phyloP scores from a whole-genome alignment of 805 yeast species.

The Saturnispora serradocipensis region DNA sequence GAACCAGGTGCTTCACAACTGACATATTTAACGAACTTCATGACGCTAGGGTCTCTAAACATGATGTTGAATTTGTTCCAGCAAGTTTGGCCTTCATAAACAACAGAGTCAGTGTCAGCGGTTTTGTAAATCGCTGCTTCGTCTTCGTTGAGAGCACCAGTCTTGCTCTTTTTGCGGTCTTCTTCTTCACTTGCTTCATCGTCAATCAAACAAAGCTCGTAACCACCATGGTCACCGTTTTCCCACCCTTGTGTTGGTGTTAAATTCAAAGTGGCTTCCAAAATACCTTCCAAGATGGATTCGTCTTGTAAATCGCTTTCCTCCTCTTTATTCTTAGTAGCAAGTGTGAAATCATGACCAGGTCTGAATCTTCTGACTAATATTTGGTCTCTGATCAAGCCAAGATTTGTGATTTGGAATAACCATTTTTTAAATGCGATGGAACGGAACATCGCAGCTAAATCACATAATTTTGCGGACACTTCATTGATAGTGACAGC shows the following conservation, averaged over 20 bases:
- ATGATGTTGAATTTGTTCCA: constrained; percentile 77
- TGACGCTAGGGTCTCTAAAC: constrained; percentile 74
- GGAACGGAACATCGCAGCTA: constrained; percentile 53
- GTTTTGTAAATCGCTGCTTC: constrained; percentile 82
- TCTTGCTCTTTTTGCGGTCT: constrained; percentile 1
- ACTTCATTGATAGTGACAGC: constrained; percentile 13
- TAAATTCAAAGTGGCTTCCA: constrained; percentile 75
- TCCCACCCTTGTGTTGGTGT: constrained; percentile 86
- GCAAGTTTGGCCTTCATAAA: constrained; percentile 68
- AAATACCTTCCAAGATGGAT: constrained; percentile 35
- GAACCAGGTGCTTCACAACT: constrained; percentile 82
- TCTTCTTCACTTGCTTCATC: constrained; percentile 2
- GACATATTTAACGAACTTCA: constrained; percentile 88
- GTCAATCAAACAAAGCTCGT: constrained; percentile 79
- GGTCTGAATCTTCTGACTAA: constrained; percentile 86
- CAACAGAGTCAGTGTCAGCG: constrained; percentile 64
- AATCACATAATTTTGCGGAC: constrained; percentile 35
- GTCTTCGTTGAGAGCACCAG: constrained; percentile 31
- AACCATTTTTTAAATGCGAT: constrained; percentile 64
- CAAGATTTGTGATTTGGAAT: constrained; percentile 47
- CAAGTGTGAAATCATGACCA: constrained; percentile 87
- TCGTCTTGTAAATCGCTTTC: constrained; percentile 11
- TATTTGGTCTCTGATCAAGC: constrained; percentile 56
- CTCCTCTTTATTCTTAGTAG: constrained; percentile 42
- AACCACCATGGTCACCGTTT: constrained; percentile 87